Evolutionary conservation across 257 asterid species (phyloP).

Genomic region (Jacaranda copaia): DNA sequence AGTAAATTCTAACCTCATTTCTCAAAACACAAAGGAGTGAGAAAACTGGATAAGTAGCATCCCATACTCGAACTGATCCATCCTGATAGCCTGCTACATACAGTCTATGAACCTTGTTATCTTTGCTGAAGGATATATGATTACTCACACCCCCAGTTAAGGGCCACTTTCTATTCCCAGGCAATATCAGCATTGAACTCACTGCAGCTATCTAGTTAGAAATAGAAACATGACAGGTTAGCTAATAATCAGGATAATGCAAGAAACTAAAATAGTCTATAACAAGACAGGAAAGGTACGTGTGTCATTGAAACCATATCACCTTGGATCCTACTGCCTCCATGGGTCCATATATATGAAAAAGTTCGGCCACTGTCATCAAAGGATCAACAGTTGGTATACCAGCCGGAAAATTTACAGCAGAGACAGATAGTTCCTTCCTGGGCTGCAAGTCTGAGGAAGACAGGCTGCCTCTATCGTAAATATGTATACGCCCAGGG

Average conservation of each 20-base stretch:
- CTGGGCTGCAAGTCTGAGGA: slow-evolving; percentile 49
- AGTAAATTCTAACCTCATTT: slow-evolving; percentile 59
- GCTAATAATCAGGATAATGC: slow-evolving; percentile 36
- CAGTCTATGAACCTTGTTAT: slow-evolving; percentile 58
- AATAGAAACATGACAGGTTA: slow-evolving; percentile 31
- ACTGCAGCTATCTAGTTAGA: slow-evolving; percentile 52
- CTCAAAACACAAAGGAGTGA: slow-evolving; percentile 60
- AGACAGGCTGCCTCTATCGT: slow-evolving; percentile 55
- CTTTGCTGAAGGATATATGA: slow-evolving; percentile 56
- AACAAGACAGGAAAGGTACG: slow-evolving; percentile 1
- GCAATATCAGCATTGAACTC: slow-evolving; percentile 47
- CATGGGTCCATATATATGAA: slow-evolving; percentile 51
- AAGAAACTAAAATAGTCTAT: slow-evolving; percentile 29
- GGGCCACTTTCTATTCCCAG: slow-evolving; percentile 61
- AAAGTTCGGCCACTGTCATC: slow-evolving; percentile 70
- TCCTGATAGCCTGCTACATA: slow-evolving; percentile 84
- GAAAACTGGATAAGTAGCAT: slow-evolving; percentile 82
- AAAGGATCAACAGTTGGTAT: slow-evolving; percentile 75
- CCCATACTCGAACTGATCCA: slow-evolving; percentile 92
- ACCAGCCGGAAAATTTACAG: slow-evolving; percentile 63
- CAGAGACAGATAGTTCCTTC: slow-evolving; percentile 50
- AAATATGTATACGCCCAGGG: slow-evolving; percentile 72
- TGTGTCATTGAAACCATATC: slow-evolving; percentile 33
- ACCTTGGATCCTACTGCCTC: slow-evolving; percentile 60
- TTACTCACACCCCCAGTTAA: slow-evolving; percentile 79